phyloP scores from a whole-genome alignment of 257 asterid genomes.

The Euphrasia confusa region DNA sequence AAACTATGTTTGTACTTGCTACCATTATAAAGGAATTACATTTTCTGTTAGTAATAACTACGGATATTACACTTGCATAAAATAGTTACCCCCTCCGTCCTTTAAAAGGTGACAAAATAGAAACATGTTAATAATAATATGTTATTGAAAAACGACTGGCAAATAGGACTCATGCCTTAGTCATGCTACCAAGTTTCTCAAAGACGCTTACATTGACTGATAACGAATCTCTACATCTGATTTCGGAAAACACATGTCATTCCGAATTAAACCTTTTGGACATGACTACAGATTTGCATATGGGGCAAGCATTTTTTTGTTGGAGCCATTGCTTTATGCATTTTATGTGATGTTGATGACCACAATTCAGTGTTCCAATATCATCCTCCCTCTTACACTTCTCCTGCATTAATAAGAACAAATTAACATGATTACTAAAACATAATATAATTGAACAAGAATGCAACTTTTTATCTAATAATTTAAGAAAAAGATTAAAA shows the following conservation, averaged over 20 bases:
- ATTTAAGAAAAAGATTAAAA: neutral
- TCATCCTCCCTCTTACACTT: conserved; percentile 34
- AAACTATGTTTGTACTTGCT: neutral
- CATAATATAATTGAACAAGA: too few species aligned
- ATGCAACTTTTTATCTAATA: too few species aligned
- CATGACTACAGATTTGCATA: conserved; percentile 48
- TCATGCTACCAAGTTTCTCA: neutral
- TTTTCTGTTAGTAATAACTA: neutral
- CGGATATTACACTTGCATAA: neutral
- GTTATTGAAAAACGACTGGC: neutral
- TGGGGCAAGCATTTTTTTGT: conserved; percentile 51
- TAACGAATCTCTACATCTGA: neutral
- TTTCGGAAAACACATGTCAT: neutral
- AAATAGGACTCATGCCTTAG: neutral
- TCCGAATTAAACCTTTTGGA: conserved; percentile 20
- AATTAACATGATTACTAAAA: neutral
- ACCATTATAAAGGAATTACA: neutral
- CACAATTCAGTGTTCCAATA: conserved; percentile 42
- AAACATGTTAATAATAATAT: neutral
- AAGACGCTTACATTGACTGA: neutral
- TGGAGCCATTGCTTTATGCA: conserved; percentile 71
- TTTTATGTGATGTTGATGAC: conserved; percentile 51
- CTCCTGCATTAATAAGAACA: conserved; percentile 35
- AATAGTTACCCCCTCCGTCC: too few species aligned
- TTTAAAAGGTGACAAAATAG: neutral